These are phyloP conservation scores for Globisporangium emineosum DNA, from an alignment of 352 stramenopile genomes.

Conservation along the genomic window DNA sequence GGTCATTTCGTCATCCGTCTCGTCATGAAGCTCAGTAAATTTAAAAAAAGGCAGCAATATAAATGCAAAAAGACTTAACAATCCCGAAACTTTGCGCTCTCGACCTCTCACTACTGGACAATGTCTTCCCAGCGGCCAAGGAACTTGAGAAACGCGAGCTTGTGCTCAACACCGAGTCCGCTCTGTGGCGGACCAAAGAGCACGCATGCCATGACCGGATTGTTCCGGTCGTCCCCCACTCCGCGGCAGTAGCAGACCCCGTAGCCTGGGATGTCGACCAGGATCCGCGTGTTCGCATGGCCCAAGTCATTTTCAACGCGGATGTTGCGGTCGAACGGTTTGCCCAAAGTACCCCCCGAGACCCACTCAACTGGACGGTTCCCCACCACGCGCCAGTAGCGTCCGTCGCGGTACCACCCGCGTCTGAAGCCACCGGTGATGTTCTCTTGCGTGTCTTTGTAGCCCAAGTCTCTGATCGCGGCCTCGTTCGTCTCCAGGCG, in stretches of 20 bases:
- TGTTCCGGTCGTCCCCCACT: not conserved
- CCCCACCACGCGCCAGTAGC: constrained; percentile 4
- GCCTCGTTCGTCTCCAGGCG: not conserved
- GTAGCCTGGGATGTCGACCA: constrained; percentile 7
- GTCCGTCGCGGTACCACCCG: constrained; percentile 9
- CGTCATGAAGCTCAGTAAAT: not conserved
- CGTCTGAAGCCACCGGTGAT: not conserved
- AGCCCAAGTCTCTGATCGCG: not conserved
- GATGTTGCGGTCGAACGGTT: not conserved
- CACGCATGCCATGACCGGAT: constrained; percentile 7
- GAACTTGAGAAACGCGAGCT: constrained; percentile 1
- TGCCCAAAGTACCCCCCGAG: not conserved
- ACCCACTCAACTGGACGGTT: not conserved
- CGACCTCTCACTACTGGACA: not conserved
- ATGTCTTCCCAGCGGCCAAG: constrained; percentile 5
- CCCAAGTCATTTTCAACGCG: not conserved
- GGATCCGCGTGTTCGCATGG: not conserved
- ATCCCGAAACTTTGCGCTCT: not conserved
- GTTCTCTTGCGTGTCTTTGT: constrained; percentile 1
- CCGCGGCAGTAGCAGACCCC: constrained; percentile 8
- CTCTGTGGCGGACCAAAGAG: not conserved
- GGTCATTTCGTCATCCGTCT: not conserved
- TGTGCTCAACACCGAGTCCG: not conserved
- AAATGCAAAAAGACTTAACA: not conserved
- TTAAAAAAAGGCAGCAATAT: constrained; percentile 7